phyloP scores from a whole-genome alignment of 257 asterid genomes.

The Solanum pimpinellifolium region DNA sequence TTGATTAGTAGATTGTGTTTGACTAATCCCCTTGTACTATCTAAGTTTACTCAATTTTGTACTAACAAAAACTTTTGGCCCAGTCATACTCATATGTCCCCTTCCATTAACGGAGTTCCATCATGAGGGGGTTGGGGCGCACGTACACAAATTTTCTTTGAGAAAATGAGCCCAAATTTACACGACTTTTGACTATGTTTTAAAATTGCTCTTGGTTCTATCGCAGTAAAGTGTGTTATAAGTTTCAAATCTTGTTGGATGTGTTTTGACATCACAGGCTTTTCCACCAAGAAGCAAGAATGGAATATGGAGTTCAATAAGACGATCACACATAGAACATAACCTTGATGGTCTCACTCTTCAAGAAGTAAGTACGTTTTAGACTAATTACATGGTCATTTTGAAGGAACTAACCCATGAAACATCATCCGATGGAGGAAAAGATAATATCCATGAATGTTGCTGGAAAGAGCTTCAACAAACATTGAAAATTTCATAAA shows the following conservation, averaged over 20 bases:
- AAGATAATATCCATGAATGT: background rate
- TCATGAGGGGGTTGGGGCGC: background rate
- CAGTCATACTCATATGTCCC: background rate
- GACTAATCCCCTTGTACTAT: background rate
- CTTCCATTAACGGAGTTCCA: background rate
- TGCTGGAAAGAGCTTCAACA: background rate
- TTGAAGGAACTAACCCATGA: background rate
- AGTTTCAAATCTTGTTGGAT: background rate
- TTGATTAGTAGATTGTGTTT: background rate
- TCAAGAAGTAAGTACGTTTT: conserved; percentile 12
- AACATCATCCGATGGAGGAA: background rate
- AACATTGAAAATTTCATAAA: background rate
- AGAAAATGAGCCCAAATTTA: background rate
- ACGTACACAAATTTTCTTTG: background rate
- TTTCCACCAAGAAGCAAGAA: conserved; percentile 32
- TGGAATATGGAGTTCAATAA: conserved; percentile 27
- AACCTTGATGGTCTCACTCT: conserved; percentile 34
- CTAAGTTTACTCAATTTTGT: background rate
- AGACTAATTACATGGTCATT: background rate
- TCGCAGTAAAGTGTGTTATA: background rate
- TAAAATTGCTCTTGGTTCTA: background rate
- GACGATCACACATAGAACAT: conserved; percentile 23
- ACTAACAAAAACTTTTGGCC: background rate
- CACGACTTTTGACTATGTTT: background rate
- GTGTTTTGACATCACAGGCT: conserved; percentile 5